Evolutionary conservation across 1,284 basidiomycete genomes (phyloP), one percentile per base, ranked within the genome.

Genomic region (Moesziomyces aphidis): DNA sequence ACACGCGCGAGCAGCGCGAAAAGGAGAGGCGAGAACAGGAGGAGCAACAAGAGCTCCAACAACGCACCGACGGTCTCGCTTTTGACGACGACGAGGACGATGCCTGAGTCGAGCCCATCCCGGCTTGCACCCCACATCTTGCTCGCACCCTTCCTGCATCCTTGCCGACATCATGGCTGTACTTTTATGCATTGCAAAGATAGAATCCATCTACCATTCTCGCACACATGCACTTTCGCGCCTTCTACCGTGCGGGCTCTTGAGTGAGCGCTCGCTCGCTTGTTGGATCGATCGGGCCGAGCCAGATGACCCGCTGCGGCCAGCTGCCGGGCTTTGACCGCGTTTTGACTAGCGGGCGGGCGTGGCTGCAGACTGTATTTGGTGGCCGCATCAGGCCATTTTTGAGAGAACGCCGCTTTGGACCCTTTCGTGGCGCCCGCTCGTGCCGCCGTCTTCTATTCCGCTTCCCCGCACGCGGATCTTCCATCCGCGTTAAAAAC

Each of bases 1-100:
- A 78, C 60, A 70, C 76, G n/a, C 50, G 80, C 36, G 79, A 79
- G 42, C 73, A 79, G 55, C 73, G 80, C 15, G 79, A 82, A 61
- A 61, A 54, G 63, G 75, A 69, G 66, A 66, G 73, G 52, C 73
- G 74, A 44, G 75, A 80, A n/a, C 73, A 64, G n/a, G 75, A 76
- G 11, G 72, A 77, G 50, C 59, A 63, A 6, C 60, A 61, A 2
- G 77, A 78, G 51, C 34, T 62, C 39, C 55, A 56, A 23, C 48
- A 24, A 11, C 52, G 60, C 17, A 61, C 68, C 1, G 68, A 78
- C 23, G 64, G 62, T 4, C 59, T 76, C 36, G 68, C 64, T 10
- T 66, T 73, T 43, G 66, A 67, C 19, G 75, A 79, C 26, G 62
- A 69, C 24, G 73, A 42, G 2, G 39, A 42, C n/a, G 77, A 77